Evolutionary conservation across 2,329 filamentous ascomycete genomes (phyloP).

Genomic region (Paramyrothecium sp.): DNA sequence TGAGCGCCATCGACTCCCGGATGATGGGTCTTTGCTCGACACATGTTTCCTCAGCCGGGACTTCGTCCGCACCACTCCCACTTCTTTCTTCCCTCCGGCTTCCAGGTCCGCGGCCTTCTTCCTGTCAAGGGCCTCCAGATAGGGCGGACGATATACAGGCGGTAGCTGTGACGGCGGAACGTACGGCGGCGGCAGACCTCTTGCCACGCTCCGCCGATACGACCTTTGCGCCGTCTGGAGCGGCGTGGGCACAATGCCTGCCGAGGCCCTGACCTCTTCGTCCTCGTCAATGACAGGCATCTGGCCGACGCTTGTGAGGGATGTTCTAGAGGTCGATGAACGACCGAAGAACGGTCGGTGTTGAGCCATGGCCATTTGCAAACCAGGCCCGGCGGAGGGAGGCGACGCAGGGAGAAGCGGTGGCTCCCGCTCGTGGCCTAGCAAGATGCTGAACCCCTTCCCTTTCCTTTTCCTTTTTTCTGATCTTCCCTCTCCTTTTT

Average conservation of each 20-base stretch:
- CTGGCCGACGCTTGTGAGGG: slow-evolving; percentile 22
- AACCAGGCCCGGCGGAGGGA: background rate
- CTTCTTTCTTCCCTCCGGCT: background rate
- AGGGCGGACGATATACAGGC: slow-evolving; percentile 5
- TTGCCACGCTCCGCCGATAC: slow-evolving; percentile 17
- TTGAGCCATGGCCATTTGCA: background rate
- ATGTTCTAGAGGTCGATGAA: slow-evolving; percentile 18
- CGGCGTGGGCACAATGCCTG: slow-evolving; percentile 16
- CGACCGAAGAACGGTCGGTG: slow-evolving; percentile 7
- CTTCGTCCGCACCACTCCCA: background rate
- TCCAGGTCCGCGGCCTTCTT: background rate
- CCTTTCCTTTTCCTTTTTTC: background rate
- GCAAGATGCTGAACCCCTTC: background rate
- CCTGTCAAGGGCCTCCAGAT: background rate
- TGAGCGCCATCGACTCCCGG: slow-evolving; percentile 18
- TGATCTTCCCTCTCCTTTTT: background rate
- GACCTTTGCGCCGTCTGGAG: slow-evolving; percentile 28
- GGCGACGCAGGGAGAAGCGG: background rate
- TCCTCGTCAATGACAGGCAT: slow-evolving; percentile 38
- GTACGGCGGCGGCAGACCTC: slow-evolving; percentile 21
- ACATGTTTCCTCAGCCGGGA: background rate
- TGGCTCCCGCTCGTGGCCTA: background rate
- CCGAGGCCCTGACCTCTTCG: slow-evolving; percentile 17
- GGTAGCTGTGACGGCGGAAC: slow-evolving; percentile 14
- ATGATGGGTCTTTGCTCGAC: background rate